Base-by-base conservation (phyloP, 2,329 filamentous ascomycete genomes). In the Colletotrichum limetticola region DNA sequence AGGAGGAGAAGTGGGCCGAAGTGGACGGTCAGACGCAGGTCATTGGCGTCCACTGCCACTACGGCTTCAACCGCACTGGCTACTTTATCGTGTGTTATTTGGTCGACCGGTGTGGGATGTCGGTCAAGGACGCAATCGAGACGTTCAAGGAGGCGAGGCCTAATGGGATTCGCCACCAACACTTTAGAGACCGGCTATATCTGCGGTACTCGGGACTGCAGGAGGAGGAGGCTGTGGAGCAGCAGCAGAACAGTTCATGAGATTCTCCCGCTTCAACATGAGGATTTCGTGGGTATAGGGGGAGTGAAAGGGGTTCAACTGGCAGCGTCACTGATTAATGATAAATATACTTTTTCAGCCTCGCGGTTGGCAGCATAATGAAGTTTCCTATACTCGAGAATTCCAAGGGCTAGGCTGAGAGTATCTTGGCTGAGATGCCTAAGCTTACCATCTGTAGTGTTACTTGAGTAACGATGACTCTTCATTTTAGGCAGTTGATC, bases 21-120 rank as follows among this genome's bases (percentile, higher is more conserved):
- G 78, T 84, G 1, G 83, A 85, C 0, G 77, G 77, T 8, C 72
- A 79, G 55, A 79, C 78, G n/a, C 81, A 83, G 24, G 84, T 92
- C 60, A 89, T 98, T 64, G 95, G 93, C 2, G 94, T 98, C 0
- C 96, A 98, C 80, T 98, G 96, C 78, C 96, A 98, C 79, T 98
- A 98, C 77, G 96, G 96, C 0, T 98, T 97, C 84, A 98, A 98
- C 80, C 90, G 95, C 26, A 98, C 96, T 0, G 96, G 96, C 0
- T 98, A 96, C 81, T 94, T 98, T 79, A 91, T 98, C 63, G 93
- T 94, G 37, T 95, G 92, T 78, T 98, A 98, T 79, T 86, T 98
- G n/a, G 92, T 98, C 16, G 95, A 98, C 84, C 87, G 91, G 59
- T 89, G 93, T 76, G 91, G 90, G 0, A 95, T 90, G 78, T 85